Evolutionary conservation across 2,329 filamentous ascomycete genomes (phyloP), one percentile per base, ranked within the genome.

Genomic region (Apiospora koreana): DNA sequence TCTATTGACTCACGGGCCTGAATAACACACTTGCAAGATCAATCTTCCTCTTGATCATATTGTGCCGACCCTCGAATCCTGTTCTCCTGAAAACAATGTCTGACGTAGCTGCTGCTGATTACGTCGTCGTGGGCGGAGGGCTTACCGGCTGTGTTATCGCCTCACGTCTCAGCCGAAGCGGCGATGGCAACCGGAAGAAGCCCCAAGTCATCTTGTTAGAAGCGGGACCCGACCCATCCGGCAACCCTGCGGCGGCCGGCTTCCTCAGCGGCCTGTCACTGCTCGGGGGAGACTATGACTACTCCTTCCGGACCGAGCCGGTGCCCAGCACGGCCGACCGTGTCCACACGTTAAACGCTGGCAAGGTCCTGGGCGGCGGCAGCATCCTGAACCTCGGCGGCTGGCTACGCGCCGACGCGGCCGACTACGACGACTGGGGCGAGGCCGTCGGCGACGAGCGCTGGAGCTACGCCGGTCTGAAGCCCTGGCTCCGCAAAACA

Each of bases 401-500:
- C 42, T 78, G 75, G 77, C 64, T 75, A 9, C 76, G 73, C 12
- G 77, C 69, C 6, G 76, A 76, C 50, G 71, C 75, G 8, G 72
- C 74, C 7, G 68, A 69, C 45, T 69, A 72, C 64, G 67, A 69
- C 46, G 31, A 65, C 42, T 77, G 72, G 74, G 76, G 73, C 3
- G 70, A 75, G 23, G 18, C 68, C 10, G 73, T 70, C 14, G 71
- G 71, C 9, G 73, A 76, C 62, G 66, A 73, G 9, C 74, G 74
- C 1, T 89, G 86, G 80, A 81, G 80, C 71, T 86, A 84, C 69
- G 76, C 84, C 5, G 80, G 80, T 10, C 79, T 87, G 41, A 77
- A 84, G n/a, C 83, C 83, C 2, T 88, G 84, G 76, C 81, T 86
- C 68, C 76, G 77, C 46, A 84, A 82, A 70, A 73, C 79, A 0